Evolutionary conservation across 1,139 yeast species (phyloP).

Genomic region (Geotrichum histeridarum): DNA sequence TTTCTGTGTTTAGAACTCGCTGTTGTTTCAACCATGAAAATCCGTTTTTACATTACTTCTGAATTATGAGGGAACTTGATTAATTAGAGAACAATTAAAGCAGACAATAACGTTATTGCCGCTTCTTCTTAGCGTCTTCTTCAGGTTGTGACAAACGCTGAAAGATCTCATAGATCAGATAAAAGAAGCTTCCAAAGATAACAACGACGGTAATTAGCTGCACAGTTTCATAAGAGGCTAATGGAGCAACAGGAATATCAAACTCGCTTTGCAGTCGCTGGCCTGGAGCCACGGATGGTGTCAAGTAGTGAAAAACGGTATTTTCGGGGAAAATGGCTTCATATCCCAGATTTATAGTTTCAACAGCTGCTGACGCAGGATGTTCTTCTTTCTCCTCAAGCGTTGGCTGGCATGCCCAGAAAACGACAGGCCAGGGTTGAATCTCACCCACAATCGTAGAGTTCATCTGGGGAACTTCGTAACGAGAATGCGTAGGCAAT

Average conservation of each 20-base stretch:
- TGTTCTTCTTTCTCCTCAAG: constrained; percentile 21
- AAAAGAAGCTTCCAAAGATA: constrained; percentile 35
- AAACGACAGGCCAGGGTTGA: constrained; percentile 42
- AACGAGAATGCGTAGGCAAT: constrained; percentile 48
- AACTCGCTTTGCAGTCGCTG: constrained; percentile 23
- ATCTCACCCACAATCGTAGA: constrained; percentile 24
- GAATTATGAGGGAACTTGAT: too few species aligned
- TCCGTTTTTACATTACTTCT: too few species aligned
- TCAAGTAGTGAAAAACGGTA: constrained; percentile 41
- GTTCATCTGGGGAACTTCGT: constrained; percentile 39
- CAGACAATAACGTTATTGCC: not conserved
- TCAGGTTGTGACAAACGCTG: not conserved
- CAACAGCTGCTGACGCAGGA: constrained; percentile 36
- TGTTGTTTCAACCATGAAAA: too few species aligned
- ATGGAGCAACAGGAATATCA: constrained; percentile 40
- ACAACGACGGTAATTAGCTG: constrained; percentile 35
- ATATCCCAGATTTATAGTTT: constrained; percentile 39
- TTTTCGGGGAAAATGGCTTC: constrained; percentile 45
- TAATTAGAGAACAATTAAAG: too few species aligned
- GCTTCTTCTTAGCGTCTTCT: not conserved
- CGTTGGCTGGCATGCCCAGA: constrained; percentile 46
- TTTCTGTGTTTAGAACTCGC: too few species aligned
- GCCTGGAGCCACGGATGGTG: constrained; percentile 22
- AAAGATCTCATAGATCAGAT: constrained; percentile 32
- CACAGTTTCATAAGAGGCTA: constrained; percentile 29